These are phyloP conservation scores for Tetracentron sinense DNA, from an alignment of 164 flowering plant genomes.

Conservation along the genomic window DNA sequence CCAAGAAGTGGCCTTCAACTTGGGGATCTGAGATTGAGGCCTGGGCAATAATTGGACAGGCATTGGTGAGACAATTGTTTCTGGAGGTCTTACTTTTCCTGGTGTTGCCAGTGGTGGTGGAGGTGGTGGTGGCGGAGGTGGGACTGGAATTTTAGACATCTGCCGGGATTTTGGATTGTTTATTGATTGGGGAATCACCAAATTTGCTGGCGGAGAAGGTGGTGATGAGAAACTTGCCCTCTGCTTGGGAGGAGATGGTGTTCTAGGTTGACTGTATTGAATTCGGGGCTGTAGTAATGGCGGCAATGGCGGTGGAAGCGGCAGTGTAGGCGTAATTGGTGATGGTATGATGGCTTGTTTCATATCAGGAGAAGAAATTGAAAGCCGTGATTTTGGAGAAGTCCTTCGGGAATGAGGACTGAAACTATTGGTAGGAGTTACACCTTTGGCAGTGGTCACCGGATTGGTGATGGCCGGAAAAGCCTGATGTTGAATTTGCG, in stretches of 20 bases:
- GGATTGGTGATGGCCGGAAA: slow-evolving; percentile 3
- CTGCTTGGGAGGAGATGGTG: slow-evolving; percentile 30
- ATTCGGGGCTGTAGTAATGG: slow-evolving; percentile 4
- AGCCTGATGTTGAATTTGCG: slow-evolving; percentile 33
- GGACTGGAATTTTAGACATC: slow-evolving; percentile 22
- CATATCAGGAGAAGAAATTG: slow-evolving; percentile 44
- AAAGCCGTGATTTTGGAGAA: slow-evolving; percentile 65
- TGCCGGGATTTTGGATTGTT: slow-evolving; percentile 23
- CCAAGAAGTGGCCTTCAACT: slow-evolving; percentile 19
- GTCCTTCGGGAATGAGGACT: slow-evolving; percentile 62
- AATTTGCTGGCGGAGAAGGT: slow-evolving; percentile 53
- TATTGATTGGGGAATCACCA: slow-evolving; percentile 36
- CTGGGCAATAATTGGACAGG: slow-evolving; percentile 18
- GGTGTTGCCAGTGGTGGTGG: slow-evolving; percentile 62
- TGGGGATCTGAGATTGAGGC: slow-evolving; percentile 21
- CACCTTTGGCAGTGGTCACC: slow-evolving; percentile 7
- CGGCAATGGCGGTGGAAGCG: slow-evolving; percentile 19
- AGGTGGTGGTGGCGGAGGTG: slow-evolving; percentile 56
- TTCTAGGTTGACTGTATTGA: slow-evolving; percentile 16
- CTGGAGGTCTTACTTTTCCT: slow-evolving; percentile 21
- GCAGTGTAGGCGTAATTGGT: slow-evolving; percentile 23
- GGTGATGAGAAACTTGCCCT: slow-evolving; percentile 55
- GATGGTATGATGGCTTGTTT: slow-evolving; percentile 42
- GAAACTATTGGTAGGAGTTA: slow-evolving; percentile 5
- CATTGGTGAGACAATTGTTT: slow-evolving; percentile 17